A percentile compares a stretch with the other conserved stretches of the same genome.
These are phyloP conservation scores for Myotisia sp. DNA, from an alignment of 2,329 filamentous ascomycete species.

Conservation along the genomic window DNA sequence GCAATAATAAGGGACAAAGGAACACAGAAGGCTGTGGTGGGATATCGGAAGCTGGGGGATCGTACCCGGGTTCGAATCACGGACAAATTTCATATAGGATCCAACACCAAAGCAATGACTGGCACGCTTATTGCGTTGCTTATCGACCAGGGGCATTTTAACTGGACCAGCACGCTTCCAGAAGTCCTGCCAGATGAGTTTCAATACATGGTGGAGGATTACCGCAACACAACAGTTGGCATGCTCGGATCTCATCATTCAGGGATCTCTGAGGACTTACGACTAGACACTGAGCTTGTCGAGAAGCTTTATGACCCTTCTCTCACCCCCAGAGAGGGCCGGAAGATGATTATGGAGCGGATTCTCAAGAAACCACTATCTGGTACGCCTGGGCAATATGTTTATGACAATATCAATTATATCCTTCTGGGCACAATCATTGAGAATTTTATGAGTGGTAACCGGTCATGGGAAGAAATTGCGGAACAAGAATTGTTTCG, in stretches of 20 bases:
- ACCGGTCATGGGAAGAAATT: constrained; percentile 7
- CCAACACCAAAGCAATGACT: constrained; percentile 8
- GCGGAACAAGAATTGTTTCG: constrained; percentile 3
- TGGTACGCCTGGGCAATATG: constrained; percentile 2
- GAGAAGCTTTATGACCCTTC: constrained; percentile 6
- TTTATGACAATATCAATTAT: constrained; percentile 9
- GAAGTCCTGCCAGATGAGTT: constrained; percentile 4
- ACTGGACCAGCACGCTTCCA: constrained; percentile 7
- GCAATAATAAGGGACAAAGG: not conserved
- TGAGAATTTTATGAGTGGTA: constrained; percentile 4
- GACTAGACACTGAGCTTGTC: constrained; percentile 1
- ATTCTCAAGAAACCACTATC: constrained; percentile 3
- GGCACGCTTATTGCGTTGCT: constrained; percentile 7
- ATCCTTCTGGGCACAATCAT: constrained; percentile 7
- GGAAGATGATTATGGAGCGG: constrained; percentile 4
- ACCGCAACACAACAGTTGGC: constrained; percentile 6
- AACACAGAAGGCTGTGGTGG: constrained; percentile 1
- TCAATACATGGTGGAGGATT: constrained; percentile 1
- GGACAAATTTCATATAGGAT: constrained; percentile 7
- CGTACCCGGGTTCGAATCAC: not conserved
- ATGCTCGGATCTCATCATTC: constrained; percentile 8
- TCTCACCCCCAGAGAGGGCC: constrained; percentile 4
- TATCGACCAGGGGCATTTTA: constrained; percentile 5
- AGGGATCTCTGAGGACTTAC: constrained; percentile 4
- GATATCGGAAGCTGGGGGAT: constrained; percentile 4